These are phyloP conservation scores for Sordariomycetes sp. DNA, from an alignment of 2,329 filamentous ascomycete genomes.

Conservation along the genomic window DNA sequence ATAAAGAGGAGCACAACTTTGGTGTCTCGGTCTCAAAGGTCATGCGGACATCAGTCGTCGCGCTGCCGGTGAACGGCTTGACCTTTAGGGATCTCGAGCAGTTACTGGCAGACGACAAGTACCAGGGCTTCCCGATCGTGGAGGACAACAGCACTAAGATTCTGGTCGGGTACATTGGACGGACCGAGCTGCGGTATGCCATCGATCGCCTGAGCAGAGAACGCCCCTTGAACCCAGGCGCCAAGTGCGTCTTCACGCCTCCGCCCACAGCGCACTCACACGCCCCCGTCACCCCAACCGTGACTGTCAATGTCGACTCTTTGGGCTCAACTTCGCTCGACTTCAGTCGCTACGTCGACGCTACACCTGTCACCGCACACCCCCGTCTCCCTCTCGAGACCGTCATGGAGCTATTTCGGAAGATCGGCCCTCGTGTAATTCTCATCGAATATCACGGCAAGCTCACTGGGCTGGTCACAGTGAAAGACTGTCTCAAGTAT, in stretches of 20 bases:
- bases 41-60: conserved; percentile 72
- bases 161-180: conserved; percentile 84
- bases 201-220: conserved; percentile 71
- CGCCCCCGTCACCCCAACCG: conserved; percentile 27
- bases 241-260: conserved; percentile 66
- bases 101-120: conserved; percentile 68
- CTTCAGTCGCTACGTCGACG: conserved; percentile 80
- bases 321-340: conserved; percentile 56
- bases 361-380: conserved; percentile 83
- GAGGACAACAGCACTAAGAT: conserved; percentile 62
- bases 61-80: conserved; percentile 66
- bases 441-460: conserved; percentile 83
- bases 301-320: conserved; percentile 49
- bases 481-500: conserved; percentile 95
- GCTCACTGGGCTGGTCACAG: conserved; percentile 78
- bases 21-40: conserved; percentile 86
- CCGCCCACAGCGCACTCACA: conserved; percentile 18
- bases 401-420: conserved; percentile 97
- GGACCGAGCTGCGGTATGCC: conserved; percentile 85
- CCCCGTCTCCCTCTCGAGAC: conserved; percentile 88
- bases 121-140: conserved; percentile 88
- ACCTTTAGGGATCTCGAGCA: conserved; percentile 68
- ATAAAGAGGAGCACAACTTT: conserved; percentile 95
- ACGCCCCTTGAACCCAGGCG: conserved; percentile 53
- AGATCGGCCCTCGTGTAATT: conserved; percentile 90